phyloP scores from a whole-genome alignment of 2,329 filamentous ascomycete species.

The Tolypocladium tropicale region DNA sequence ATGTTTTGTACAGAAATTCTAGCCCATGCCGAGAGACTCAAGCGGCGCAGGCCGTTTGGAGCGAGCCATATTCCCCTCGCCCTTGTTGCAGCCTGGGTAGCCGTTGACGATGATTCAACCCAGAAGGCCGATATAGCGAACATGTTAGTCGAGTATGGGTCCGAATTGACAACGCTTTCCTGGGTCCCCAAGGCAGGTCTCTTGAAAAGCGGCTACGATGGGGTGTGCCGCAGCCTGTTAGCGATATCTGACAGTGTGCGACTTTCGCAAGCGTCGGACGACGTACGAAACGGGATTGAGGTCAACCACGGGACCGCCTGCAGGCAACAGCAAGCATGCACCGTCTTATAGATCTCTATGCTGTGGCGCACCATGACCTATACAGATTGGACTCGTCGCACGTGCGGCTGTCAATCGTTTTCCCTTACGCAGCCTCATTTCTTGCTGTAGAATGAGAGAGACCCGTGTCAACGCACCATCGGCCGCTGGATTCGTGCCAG shows the following conservation, averaged over 20 bases:
- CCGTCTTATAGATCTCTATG: not conserved
- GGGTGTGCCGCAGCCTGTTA: not conserved
- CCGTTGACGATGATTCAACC: constrained; percentile 16
- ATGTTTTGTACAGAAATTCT: constrained; percentile 13
- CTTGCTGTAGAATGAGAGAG: not conserved
- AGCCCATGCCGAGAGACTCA: constrained; percentile 9
- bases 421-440: not conserved
- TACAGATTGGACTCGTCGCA: no score
- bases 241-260: not conserved
- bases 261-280: not conserved
- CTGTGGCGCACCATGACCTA: no score
- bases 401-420: not conserved
- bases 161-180: constrained; percentile 5
- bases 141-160: constrained; percentile 10
- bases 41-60: constrained; percentile 14
- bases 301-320: not conserved
- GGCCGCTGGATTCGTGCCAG: no score
- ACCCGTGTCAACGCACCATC: not conserved
- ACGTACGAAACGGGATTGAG: not conserved
- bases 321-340: not conserved
- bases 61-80: constrained; percentile 15
- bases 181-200: not conserved
- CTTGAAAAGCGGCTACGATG: not conserved
- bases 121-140: constrained; percentile 2
- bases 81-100: constrained; percentile 14